Base-by-base conservation (phyloP, 179 eudicot genomes). In the Spergularia azorica region DNA sequence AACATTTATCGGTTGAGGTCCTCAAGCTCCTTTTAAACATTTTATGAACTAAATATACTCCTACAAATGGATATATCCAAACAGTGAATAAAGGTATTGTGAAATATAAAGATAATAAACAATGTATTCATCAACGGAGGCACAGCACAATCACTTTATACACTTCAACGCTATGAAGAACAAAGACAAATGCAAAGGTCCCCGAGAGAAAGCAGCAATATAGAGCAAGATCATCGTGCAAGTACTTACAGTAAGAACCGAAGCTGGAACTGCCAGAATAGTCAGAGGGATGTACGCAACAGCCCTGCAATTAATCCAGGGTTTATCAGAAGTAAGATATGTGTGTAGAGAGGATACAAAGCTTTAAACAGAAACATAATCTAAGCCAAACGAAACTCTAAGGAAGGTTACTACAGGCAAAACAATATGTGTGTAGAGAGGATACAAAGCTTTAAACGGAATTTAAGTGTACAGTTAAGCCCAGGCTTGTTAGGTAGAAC, bases 181-280 rank as follows among this genome's bases (percentile, higher is more conserved):
- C 55, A 67, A 36, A 46, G 14, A 16, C 48, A 67, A 67, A 11
- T 17, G 57, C 15, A 59, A 59, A 38, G 9, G 17, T 39, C 57
- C 5, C 14, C 51, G 15, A 46, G 36, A 54, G 68, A 38, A 69
- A 11, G 46, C 48, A 75, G 39, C 79, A 6, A 82, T n/a, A 52
- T 59, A 55, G 51, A 63, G 39, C 15, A 76, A 70, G 9, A 26
- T 54, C 32, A 3, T 32, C 20, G n/a, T 36, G 61, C 57, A 26
- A 55, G 39, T 73, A 73, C 90, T 81, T 89, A 93, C 97, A 14
- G 96, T 91, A 67, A 93, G 97, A 71, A 93, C 84, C 70, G 97
- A 91, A 69, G 94, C 97, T 65, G 97, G 97, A 82, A 93, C 97
- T 74, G 97, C 97, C 75, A 93, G 81, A 81, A 93, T 80, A 36